phyloP scores from a whole-genome alignment of 805 yeast genomes.

The Monosporozyma yasuniensis region DNA sequence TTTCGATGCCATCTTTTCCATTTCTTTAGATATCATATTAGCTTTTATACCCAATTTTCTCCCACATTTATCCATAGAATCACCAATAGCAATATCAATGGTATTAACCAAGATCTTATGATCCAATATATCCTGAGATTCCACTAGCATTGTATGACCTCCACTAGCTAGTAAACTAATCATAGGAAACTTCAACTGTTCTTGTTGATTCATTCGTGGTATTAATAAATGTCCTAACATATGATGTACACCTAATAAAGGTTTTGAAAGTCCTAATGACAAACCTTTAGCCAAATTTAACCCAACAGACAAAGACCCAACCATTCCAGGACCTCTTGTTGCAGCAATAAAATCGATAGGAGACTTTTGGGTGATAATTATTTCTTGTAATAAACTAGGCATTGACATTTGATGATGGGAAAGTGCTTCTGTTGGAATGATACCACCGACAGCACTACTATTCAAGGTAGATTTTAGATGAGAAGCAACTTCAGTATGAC shows the following conservation, averaged over 20 bases:
- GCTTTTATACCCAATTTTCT: conserved; percentile 74
- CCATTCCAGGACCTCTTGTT: conserved; percentile 96
- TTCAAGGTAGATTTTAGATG: conserved; percentile 60
- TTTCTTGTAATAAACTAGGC: conserved; percentile 38
- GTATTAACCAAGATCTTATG: conserved; percentile 74
- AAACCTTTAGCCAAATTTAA: conserved; percentile 80
- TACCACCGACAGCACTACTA: conserved; percentile 66
- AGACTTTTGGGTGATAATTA: not conserved
- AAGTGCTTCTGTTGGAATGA: conserved; percentile 78
- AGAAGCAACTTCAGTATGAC: conserved; percentile 31
- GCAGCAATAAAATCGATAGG: conserved; percentile 67
- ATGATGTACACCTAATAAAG: conserved; percentile 86
- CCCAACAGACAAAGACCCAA: conserved; percentile 77
- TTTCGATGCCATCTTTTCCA: conserved; percentile 46
- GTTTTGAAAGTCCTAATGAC: conserved; percentile 65
- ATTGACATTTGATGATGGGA: conserved; percentile 61
- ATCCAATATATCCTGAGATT: conserved; percentile 46
- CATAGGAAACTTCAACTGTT: conserved; percentile 46
- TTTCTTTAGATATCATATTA: conserved; percentile 75
- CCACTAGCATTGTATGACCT: conserved; percentile 87
- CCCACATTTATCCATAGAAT: conserved; percentile 88
- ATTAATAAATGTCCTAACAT: conserved; percentile 88
- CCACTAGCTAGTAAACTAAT: conserved; percentile 78
- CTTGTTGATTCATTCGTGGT: conserved; percentile 43
- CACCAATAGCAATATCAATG: conserved; percentile 86